Base-by-base conservation (phyloP, 306 rosid species). In the Betula pendula region DNA sequence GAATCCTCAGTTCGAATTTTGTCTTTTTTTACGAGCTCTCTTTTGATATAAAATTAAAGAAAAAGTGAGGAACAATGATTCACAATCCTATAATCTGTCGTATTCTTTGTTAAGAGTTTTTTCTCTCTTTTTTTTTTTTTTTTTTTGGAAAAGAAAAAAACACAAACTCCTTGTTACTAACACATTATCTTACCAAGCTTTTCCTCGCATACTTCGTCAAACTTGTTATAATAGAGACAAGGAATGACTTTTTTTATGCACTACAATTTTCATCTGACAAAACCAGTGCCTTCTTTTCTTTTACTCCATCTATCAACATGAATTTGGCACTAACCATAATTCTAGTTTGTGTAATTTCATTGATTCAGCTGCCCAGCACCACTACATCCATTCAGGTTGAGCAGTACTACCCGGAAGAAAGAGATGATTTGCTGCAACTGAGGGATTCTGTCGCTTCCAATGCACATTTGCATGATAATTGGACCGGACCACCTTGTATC, bases 401-500 rank as follows among this genome's bases (percentile, higher is more conserved):
- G 11, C 84, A 74, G 15, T 81, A 73, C 75, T 67, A 85, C 40
- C 85, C 92, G 6, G 82, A 72, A 75, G 96, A 91, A 84, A 91
- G 93, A 84, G 84, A 87, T 43, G 89, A 83, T 67, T 72, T 91
- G 70, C 31, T 87, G 33, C 79, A 79, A 47, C 71, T 91, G 66
- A 85, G 90, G 55, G 89, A 91, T 78, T 84, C 89, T 43, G 72
- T 87, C 40, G 84, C 74, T 75, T 89, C 96, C 75, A 70, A 76
- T 47, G 9, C 82, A 4, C 15, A 84, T 80, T 77, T 91, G 79
- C 93, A 87, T 67, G 59, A 79, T 55, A 91, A 87, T 70, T 91
- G 96, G 96, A 89, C 90, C 49, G 93, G 96, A 0, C 96, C 92
- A 14, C 93, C 96, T 50, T 91, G 96, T 71, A 69, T 79, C 77